These are phyloP conservation scores for Hippophae tibetana DNA, from an alignment of 306 rosid genomes.

Conservation along the genomic window DNA sequence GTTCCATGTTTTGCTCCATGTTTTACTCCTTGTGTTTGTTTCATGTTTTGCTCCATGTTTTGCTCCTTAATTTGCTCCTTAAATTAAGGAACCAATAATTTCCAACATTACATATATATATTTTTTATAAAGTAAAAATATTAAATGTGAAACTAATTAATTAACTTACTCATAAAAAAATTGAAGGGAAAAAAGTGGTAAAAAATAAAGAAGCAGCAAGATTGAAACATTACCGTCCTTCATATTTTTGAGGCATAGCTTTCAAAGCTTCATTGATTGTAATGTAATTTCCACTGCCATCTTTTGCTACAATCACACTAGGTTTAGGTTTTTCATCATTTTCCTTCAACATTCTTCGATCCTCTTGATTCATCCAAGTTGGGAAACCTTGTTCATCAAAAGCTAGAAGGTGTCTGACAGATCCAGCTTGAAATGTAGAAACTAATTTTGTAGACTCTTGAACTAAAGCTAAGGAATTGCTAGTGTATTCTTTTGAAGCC, in stretches of 20 bases:
- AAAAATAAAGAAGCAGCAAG: too few relatives aligned
- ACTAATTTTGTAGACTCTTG: conserved; percentile 26
- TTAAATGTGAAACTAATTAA: too few relatives aligned
- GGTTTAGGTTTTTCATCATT: conserved; percentile 42
- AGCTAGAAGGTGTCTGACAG: conserved; percentile 28
- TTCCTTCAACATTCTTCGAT: conserved; percentile 54
- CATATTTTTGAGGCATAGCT: conserved; percentile 39
- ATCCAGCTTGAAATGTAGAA: conserved; percentile 16
- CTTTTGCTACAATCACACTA: conserved; percentile 65
- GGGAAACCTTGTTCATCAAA: conserved; percentile 43
- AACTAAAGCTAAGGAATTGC: conserved; percentile 72
- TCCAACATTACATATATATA: too few relatives aligned
- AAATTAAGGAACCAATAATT: too few relatives aligned
- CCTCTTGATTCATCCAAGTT: conserved; percentile 40
- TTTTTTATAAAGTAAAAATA: too few relatives aligned
- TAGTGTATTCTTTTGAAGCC: conserved; percentile 39
- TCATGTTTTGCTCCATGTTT: too few relatives aligned
- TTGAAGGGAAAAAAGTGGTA: too few relatives aligned
- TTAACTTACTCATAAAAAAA: too few relatives aligned
- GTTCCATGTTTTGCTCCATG: too few relatives aligned
- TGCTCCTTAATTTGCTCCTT: too few relatives aligned
- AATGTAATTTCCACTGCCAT: conserved; percentile 62
- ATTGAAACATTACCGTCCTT: conserved; percentile 41
- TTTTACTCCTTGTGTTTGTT: too few relatives aligned
- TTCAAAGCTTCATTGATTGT: conserved; percentile 54